Evolutionary conservation across 2,329 filamentous ascomycete genomes (phyloP), one percentile per base, ranked within the genome.

Genomic region (Leptosphaerulina australis): DNA sequence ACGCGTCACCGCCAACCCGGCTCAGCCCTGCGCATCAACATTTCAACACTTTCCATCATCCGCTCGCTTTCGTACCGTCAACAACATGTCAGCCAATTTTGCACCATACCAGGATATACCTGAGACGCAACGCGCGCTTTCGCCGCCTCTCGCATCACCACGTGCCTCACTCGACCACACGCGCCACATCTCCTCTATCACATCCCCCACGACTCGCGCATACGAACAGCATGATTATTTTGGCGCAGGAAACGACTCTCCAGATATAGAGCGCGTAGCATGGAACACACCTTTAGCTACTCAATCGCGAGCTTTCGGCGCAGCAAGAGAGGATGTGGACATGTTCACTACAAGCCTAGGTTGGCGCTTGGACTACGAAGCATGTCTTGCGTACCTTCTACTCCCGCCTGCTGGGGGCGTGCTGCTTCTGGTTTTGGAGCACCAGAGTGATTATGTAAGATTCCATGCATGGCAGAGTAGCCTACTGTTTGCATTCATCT

Each of bases 391-490:
- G 43, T 99, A 99, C 72, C 70, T 97, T 55, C 79, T 88, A 39
- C 76, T 96, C 11, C 94, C 94, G 55, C 94, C 94, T 1, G 81
- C 92, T 0, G 94, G 93, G 2, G 90, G 88, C 3, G 90, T 97
- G 20, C 72, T 96, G 59, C 75, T 99, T 62, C 75, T 99, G 60
- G 83, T 97, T 34, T 71, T 93, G 56, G 94, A 99, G 80, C 85
- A 92, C 68, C 94, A 96, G 78, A 97, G 91, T 69, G 94, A 99
- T 76, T 99, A 96, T 74, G 94, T 99, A 49, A 83, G 94, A 57
- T 97, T 97, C 63, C 94, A 99, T 73, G 94, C 94, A 6, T 99
- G 94, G 93, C 94, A 99, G 75, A 90, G 88, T 5, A 87, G 88
- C 57, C 79, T 96, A 65, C 74, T 96, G 3, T 97, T 96, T 72